These are phyloP conservation scores for Metschnikowia anglica DNA, from an alignment of 805 yeast species.

Conservation along the genomic window DNA sequence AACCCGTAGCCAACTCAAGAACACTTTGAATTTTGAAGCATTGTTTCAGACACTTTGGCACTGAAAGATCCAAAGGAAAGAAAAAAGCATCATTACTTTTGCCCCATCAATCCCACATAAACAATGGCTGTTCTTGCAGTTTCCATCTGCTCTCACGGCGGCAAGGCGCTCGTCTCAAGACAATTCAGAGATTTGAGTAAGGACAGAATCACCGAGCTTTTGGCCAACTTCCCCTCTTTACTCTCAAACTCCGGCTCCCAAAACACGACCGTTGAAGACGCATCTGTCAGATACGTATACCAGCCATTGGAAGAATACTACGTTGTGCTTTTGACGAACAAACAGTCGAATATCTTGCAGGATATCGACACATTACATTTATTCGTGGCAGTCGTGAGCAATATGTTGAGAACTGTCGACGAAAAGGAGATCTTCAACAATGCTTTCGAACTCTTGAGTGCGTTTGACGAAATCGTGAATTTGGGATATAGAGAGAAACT, in stretches of 20 bases:
- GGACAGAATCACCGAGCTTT: conserved; percentile 80
- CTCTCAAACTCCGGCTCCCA: conserved; percentile 69
- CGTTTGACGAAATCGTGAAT: conserved; percentile 90
- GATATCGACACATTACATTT: conserved; percentile 90
- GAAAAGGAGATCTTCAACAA: conserved; percentile 79
- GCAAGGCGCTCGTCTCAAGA: conserved; percentile 87
- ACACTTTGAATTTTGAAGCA: neutral
- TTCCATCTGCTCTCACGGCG: conserved; percentile 89
- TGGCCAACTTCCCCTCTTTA: conserved; percentile 82
- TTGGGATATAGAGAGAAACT: conserved; percentile 90
- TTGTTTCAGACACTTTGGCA: neutral
- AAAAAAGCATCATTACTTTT: neutral
- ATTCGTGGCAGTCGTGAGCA: conserved; percentile 77
- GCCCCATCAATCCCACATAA: neutral
- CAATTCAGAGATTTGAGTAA: conserved; percentile 84
- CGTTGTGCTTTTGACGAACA: conserved; percentile 86
- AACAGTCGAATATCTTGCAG: conserved; percentile 87
- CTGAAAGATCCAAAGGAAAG: too few relatives aligned
- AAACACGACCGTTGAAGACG: conserved; percentile 93
- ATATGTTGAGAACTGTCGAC: conserved; percentile 67
- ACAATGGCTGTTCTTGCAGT: conserved; percentile 85
- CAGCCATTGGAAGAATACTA: conserved; percentile 94
- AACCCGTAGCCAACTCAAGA: neutral
- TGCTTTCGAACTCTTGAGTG: conserved; percentile 85
- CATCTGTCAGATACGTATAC: conserved; percentile 86